phyloP scores from a whole-genome alignment of 768 basidiomycete species.

The Lepiota subincarnata region DNA sequence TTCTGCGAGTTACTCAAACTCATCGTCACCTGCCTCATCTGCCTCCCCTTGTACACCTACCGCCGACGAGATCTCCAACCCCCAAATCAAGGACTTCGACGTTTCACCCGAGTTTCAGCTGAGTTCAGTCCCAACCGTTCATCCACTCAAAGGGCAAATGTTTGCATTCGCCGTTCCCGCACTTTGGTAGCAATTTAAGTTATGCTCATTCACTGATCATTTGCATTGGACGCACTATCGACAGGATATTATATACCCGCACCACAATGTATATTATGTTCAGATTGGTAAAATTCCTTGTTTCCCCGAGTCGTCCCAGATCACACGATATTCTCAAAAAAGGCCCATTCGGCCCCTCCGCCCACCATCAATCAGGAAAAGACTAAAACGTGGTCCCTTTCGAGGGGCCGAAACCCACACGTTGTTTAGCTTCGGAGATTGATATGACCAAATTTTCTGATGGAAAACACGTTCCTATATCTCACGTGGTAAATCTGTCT shows the following conservation, averaged over 20 bases:
- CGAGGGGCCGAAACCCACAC: neutral
- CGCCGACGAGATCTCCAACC: constrained; percentile 45
- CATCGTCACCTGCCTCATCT: constrained; percentile 58
- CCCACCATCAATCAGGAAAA: neutral
- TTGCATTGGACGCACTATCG: neutral
- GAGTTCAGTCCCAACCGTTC: constrained; percentile 26
- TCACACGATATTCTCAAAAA: neutral
- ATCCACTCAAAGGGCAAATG: constrained; percentile 56
- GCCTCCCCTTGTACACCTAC: constrained; percentile 58
- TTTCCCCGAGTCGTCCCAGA: neutral
- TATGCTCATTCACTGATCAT: constrained; percentile 8
- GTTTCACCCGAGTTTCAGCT: constrained; percentile 36
- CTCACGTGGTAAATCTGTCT: constrained; percentile 2
- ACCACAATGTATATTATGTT: neutral
- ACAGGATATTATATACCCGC: neutral
- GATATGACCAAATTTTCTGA: constrained; percentile 11
- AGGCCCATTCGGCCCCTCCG: neutral
- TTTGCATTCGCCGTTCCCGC: constrained; percentile 61
- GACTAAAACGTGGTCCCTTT: neutral
- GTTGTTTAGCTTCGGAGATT: neutral
- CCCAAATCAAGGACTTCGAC: constrained; percentile 44
- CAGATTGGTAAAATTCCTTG: too few relatives aligned
- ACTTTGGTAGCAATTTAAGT: constrained; percentile 46
- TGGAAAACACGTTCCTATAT: constrained; percentile 9
- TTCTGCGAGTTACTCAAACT: constrained; percentile 44